A percentile compares a stretch with the other conserved stretches of the same genome.
Evolutionary conservation across 495 filamentous ascomycete genomes (phyloP).

Genomic region (Chlorociboria aeruginascens): DNA sequence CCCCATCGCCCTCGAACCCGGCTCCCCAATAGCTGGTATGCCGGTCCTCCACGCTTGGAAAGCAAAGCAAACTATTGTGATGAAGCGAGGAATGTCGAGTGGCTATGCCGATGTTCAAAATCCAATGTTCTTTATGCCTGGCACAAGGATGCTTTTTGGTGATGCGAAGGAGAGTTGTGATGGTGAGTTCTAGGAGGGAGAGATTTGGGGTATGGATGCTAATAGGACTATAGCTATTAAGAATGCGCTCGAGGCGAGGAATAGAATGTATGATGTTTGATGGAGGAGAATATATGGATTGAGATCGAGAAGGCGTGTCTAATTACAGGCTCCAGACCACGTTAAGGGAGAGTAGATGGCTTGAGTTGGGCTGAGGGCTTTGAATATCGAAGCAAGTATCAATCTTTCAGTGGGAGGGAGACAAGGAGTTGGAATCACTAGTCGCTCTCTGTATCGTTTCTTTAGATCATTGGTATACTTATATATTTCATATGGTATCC

Average conservation of each 20-base stretch:
- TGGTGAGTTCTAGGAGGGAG: slow-evolving; percentile 30
- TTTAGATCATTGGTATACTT: no score
- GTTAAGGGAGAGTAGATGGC: no score
- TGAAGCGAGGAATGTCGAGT: slow-evolving; percentile 73
- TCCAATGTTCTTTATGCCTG: slow-evolving; percentile 79
- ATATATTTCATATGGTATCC: no score
- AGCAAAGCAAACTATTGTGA: slow-evolving; percentile 77
- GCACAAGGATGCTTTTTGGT: slow-evolving; percentile 74
- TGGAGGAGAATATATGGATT: no score
- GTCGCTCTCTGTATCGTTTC: no score
- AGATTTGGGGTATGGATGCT: background rate
- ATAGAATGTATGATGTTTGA: slow-evolving; percentile 25
- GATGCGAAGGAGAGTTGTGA: slow-evolving; percentile 73
- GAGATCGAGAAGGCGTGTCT: no score
- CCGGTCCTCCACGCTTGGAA: slow-evolving; percentile 80
- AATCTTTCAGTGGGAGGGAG: no score
- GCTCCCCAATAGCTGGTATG: slow-evolving; percentile 73
- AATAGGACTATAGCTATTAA: slow-evolving; percentile 33
- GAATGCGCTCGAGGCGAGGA: slow-evolving; percentile 33
- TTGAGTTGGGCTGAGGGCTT: no score
- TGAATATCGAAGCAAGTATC: no score
- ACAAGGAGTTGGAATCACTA: no score
- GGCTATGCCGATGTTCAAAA: slow-evolving; percentile 81
- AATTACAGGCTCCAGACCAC: no score
- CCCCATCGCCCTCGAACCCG: slow-evolving; percentile 67